Percentiles rank a stretch among this genome's conserved stretches.
These are phyloP conservation scores for Pycnococcus provasolii DNA, from an alignment of 139 green algal genomes.

Conservation along the genomic window DNA sequence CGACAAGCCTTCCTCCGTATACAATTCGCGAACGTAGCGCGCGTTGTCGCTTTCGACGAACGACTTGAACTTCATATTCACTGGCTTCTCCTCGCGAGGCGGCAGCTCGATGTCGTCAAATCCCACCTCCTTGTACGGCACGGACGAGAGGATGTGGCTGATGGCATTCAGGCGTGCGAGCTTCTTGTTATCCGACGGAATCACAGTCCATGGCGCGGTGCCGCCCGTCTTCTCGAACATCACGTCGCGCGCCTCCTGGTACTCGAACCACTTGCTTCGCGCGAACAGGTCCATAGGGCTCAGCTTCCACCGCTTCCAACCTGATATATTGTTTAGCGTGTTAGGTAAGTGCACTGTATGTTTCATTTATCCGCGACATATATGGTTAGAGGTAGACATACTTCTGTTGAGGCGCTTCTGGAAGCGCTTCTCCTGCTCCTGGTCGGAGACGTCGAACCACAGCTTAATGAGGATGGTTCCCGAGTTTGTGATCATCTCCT, in stretches of 20 bases:
- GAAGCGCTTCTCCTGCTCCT: slow-evolving; percentile 37
- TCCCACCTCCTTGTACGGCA: slow-evolving; percentile 21
- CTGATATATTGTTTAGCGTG: too few species aligned
- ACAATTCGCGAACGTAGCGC: too few species aligned
- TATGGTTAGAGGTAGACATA: too few species aligned
- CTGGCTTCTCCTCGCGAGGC: background rate
- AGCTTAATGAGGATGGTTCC: slow-evolving; percentile 35
- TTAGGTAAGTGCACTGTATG: too few species aligned
- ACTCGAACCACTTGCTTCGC: slow-evolving; percentile 27
- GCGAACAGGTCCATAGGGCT: slow-evolving; percentile 27
- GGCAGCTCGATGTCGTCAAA: slow-evolving; percentile 2
- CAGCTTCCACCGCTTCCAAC: slow-evolving; percentile 36
- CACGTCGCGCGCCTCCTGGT: slow-evolving; percentile 33
- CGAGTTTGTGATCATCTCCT: slow-evolving; percentile 28
- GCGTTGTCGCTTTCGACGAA: too few species aligned
- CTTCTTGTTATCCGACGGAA: slow-evolving; percentile 38
- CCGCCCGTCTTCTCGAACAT: slow-evolving; percentile 29
- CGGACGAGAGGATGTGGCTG: slow-evolving; percentile 24
- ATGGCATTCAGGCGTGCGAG: slow-evolving; percentile 33
- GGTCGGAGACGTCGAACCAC: slow-evolving; percentile 30
- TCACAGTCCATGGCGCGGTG: slow-evolving; percentile 26
- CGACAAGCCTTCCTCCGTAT: too few species aligned
- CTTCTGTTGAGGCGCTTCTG: too few species aligned
- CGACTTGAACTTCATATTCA: too few species aligned
- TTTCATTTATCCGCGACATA: too few species aligned